Evolutionary conservation across 495 filamentous ascomycete genomes (phyloP), one percentile per base, ranked within the genome.

Genomic region (Glonium stellatum): DNA sequence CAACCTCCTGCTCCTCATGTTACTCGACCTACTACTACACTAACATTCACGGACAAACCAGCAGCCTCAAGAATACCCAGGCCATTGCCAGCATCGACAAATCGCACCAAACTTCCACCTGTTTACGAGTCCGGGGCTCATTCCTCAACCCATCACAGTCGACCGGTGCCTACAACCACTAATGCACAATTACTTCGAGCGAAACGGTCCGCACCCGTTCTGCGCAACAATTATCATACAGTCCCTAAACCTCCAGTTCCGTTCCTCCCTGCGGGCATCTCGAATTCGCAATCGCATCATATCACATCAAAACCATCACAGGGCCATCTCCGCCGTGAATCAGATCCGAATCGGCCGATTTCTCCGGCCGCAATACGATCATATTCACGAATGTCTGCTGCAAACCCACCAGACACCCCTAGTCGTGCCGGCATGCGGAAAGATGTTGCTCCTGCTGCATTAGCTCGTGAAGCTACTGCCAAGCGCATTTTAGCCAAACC

Each of bases 121-220:
- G 91, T 97, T 1, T 96, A 89, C 41, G 95, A 97, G 73, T 88
- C 85, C 57, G 92, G 91, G 57, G 90, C 84, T 25, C 84, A 87
- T 31, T 79, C 63, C 61, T 79, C n/a, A 82, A 89, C 72, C 78
- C 82, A 27, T 75, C 83, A 34, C 82, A 89, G 58, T 83, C 85
- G 54, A 87, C 87, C 62, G 67, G 85, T 88, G 63, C 81, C 82
- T 5, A 87, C 84, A 27, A 86, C 87, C 12, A 86, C 86, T 13
- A 84, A 77, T 67, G 81, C 86, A 23, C 88, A 93, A 62, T 73
- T 89, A 31, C 77, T 97, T 37, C 85, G 84, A 69, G 75, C 89
- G 27, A 97, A 97, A 76, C 83, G 91, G 52, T 97, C 95, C 6
- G 80, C 95, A 73, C 90, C 93, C 23, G 83, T 81, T 23, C 87